Evolutionary conservation across 441 rosid genomes (phyloP).

Genomic region (Syzygium malaccense): DNA sequence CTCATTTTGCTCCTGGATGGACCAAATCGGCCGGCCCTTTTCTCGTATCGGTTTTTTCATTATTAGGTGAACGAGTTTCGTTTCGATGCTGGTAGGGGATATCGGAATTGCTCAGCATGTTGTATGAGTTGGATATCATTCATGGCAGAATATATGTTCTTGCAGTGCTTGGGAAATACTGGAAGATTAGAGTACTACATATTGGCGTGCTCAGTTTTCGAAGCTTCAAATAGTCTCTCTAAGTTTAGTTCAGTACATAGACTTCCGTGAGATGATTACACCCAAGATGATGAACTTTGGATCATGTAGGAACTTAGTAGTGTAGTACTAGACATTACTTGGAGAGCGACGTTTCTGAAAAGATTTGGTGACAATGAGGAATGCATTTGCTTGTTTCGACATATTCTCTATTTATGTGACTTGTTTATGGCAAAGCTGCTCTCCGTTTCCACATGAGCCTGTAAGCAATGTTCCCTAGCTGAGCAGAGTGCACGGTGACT

Average conservation of each 20-base stretch:
- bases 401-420: no score
- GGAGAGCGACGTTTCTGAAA: background rate
- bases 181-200: background rate
- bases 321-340: background rate
- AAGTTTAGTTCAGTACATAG: background rate
- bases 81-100: background rate
- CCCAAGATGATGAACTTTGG: background rate
- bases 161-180: background rate
- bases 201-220: background rate
- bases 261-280: background rate
- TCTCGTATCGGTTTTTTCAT: background rate
- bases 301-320: background rate
- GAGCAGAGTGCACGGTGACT: no score
- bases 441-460: no score
- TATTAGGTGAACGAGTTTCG: background rate
- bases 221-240: background rate
- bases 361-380: background rate
- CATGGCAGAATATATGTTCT: background rate
- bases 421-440: no score
- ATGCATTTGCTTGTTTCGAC: background rate
- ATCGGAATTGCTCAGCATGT: background rate
- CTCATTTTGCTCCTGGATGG: background rate
- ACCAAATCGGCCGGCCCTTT: background rate
- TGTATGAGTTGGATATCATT: background rate
- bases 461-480: no score